Evolutionary conservation across 441 rosid genomes (phyloP), one percentile per base, ranked within the genome.

Genomic region (Pelargonium myrrhifolium): DNA sequence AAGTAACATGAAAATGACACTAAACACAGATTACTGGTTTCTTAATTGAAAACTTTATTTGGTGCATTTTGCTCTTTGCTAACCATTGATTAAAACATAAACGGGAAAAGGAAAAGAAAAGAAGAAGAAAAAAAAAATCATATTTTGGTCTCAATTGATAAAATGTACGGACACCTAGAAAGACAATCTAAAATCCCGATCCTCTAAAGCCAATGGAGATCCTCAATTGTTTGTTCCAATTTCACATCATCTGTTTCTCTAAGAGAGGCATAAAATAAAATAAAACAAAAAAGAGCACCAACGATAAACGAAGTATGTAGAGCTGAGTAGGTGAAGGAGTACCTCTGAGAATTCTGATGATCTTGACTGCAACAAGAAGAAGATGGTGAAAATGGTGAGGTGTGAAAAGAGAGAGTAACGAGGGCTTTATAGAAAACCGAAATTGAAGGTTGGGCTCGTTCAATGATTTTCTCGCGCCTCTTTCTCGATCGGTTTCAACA

Each of bases 361-460:
- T 37, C 40, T 37, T 37, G 40, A 37, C 9, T 7, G 10, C 62
- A 12, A 56, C 14, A 26, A 56, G 62, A 22, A 55, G 60, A 3
- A 18, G 60, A 18, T 17, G 60, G 9, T 15, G 22, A 53, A 55
- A 18, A 1, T 21, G 62, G 11, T 26, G 62, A 56, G 21, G 62
- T 28, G 62, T 3, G 62, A 56, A 26, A 56, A 56, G 62, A 20
- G 62, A 55, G 60, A 55, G 60, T 20, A 6, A 20, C 1, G 20
- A 21, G 28, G 62, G 62, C 11, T 56, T 56, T 56, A 56, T 20
- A 56, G 62, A 9, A 31, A 56, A 8, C 62, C 62, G 62, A 56
- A 56, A 56, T 56, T 56, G 62, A 56, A 56, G 62, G 62, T 56
- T 56, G n/a, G 28, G 31, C 10, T 56, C 62, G 31, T 56, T 56